Percentiles rank a stretch among this genome's conserved stretches.
These are phyloP conservation scores for Xylaria palmicola DNA, from an alignment of 495 filamentous ascomycete genomes.

Conservation along the genomic window DNA sequence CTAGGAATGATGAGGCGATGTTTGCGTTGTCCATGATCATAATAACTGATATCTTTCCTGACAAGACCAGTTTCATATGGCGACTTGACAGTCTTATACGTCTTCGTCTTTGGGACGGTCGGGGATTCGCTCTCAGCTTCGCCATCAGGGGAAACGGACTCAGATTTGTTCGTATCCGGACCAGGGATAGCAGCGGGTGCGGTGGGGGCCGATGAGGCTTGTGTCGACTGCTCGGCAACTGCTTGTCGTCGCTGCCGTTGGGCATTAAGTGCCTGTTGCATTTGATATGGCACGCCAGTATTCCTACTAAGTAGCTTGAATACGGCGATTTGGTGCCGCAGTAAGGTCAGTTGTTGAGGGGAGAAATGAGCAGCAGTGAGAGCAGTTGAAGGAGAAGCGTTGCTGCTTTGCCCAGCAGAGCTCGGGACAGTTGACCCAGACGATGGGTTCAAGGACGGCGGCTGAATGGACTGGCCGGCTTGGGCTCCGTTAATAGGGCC, in stretches of 20 bases:
- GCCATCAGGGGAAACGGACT: conserved; percentile 27
- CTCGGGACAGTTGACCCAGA: conserved; percentile 34
- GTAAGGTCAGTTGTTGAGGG: conserved; percentile 64
- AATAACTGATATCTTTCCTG: conserved; percentile 66
- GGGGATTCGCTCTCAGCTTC: conserved; percentile 26
- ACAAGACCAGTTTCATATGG: conserved; percentile 58
- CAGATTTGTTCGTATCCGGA: conserved; percentile 26
- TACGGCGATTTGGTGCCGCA: conserved; percentile 75
- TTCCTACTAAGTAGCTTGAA: conserved; percentile 84
- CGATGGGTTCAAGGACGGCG: conserved; percentile 35
- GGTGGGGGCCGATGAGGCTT: conserved; percentile 41
- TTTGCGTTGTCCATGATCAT: conserved; percentile 69
- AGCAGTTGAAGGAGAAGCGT: conserved; percentile 40
- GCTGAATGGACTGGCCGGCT: conserved; percentile 35
- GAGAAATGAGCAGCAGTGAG: conserved; percentile 59
- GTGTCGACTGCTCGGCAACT: conserved; percentile 53
- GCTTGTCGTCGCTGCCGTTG: conserved; percentile 64
- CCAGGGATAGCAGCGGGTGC: conserved; percentile 43
- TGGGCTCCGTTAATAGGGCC: conserved; percentile 49
- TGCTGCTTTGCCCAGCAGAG: conserved; percentile 27
- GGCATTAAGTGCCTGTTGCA: conserved; percentile 74
- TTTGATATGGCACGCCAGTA: conserved; percentile 65
- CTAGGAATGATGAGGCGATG: conserved; percentile 77
- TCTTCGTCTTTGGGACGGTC: conserved; percentile 32
- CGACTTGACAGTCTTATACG: conserved; percentile 60